Base-by-base conservation (phyloP, 1,139 yeast species). In the Taphrina deformans region DNA sequence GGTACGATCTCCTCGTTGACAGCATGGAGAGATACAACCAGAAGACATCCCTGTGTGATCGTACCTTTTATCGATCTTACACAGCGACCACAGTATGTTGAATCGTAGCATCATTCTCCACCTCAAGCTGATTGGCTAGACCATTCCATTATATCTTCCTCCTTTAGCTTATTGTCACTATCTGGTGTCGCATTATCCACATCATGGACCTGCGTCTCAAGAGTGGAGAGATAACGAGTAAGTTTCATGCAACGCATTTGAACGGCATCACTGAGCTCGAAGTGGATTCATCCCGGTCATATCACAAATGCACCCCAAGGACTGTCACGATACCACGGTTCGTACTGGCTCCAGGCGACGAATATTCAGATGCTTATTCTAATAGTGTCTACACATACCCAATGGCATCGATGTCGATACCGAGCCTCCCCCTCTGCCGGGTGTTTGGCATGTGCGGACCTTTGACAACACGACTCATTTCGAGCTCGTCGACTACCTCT, bases 401-500 rank as follows among this genome's bases (percentile, higher is more conserved):
- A 12, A 23, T 3, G 38, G n/a, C 14, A 35, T 44, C 33, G 14
- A 45, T 9, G 40, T 23, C 3, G 35, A 27, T 21, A 23, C 27
- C 4, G 63, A 59, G 40, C 63, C 63, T 18, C 63, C 63, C 2
- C 56, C 63, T 2, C 21, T 59, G 26, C 55, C 46, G 9, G 63
- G 63, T 3, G 63, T 59, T 40, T 59, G 63, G 63, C 55, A 51
- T 7, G 63, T 59, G n/a, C 24, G 51, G 18, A 16, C 23, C 10
- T 59, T 31, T 29, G 31, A 35, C 14, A 41, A 59, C 38, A 59
- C 63, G 14, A 46, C 56, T 5, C 63, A 59, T 50, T 59, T 59
- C 56, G 63, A 44, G 40, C 63, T 59, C 27, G 63, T 59, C 7
- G 63, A 59, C 38, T 59, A 59, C 35, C 56, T 59, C 44, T 59